phyloP scores from a whole-genome alignment of 805 yeast species.

The Ogataea saltuana region DNA sequence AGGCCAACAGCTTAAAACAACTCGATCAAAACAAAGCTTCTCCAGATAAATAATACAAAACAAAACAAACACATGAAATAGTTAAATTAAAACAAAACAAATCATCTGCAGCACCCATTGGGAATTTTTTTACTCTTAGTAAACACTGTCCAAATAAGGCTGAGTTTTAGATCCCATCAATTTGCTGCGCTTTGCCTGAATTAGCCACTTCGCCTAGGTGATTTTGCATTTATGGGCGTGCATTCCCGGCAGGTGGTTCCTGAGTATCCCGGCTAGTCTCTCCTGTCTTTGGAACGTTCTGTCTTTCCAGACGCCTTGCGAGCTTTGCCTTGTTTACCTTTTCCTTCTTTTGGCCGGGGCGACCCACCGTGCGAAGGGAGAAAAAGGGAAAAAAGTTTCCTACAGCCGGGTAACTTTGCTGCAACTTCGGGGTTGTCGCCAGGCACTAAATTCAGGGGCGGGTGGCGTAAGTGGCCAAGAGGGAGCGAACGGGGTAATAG shows the following conservation, averaged over 20 bases:
- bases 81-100: constrained; percentile 6
- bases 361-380: not conserved
- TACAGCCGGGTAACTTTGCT: constrained; percentile 2
- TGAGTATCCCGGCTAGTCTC: not conserved
- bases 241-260: not conserved
- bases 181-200: not conserved
- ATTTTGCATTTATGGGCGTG: not conserved
- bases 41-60: not conserved
- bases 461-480: too few species aligned
- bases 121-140: constrained; percentile 4
- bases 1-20: not conserved
- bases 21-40: not conserved
- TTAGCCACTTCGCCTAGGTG: too few species aligned
- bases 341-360: constrained; percentile 1
- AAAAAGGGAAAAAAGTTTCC: not conserved
- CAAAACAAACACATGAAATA: constrained; percentile 4
- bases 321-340: constrained; percentile 5
- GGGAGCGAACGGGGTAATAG: too few species aligned
- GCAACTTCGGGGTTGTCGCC: too few species aligned
- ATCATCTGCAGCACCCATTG: constrained; percentile 6
- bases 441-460: too few species aligned
- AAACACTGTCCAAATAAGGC: constrained; percentile 5
- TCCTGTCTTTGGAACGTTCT: not conserved
- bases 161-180: not conserved
- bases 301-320: constrained; percentile 1